Base-by-base conservation (phyloP, 495 filamentous ascomycete genomes). In the Xanthoparmelia taractica region DNA sequence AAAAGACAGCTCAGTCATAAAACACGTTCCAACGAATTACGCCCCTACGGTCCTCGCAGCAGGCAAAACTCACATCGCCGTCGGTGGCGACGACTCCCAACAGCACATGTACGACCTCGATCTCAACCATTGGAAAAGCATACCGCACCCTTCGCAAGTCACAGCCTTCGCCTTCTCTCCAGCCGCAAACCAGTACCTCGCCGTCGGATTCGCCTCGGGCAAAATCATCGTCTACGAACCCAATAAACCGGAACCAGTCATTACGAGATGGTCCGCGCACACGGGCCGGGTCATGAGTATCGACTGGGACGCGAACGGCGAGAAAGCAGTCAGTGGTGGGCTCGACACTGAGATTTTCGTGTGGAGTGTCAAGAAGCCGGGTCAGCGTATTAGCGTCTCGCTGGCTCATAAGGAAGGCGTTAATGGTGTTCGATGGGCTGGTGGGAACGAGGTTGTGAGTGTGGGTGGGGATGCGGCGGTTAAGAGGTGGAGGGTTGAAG, bases 321-420 rank as follows among this genome's bases (percentile, higher is more conserved):
- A 85, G 27, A 87, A 89, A 71, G 87, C 92, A 8, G 90, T 85
- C 18, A 96, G 89, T 69, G 95, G 92, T 8, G 84, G 83, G 4
- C 75, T 97, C 43, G 94, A 98, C 70, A 96, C 91, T 6, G 88
- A 96, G 67, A 83, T 98, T 48, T 89, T 88, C 69, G 86, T 96
- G 36, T 98, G 94, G 92, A 96, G 90, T 72, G 75, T 97, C 66
- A 79, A 83, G 54, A 87, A 89, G 65, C 93, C 91, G 0, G 91
- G 89, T 33, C 86, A 85, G 70, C 82, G 92, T 70, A 77, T 93
- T 59, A 91, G 90, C 73, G 84, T 84, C 43, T 72, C 80, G 34
- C 91, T 95, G 71, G 91, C 92, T 55, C 94, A 98, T 73, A 96
- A 96, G 76, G 94, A 97, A 63, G 94, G 94, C 3, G 90, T 98